These are phyloP conservation scores for Pelargonium exstipulatum DNA, from an alignment of 441 rosid genomes.

Conservation along the genomic window DNA sequence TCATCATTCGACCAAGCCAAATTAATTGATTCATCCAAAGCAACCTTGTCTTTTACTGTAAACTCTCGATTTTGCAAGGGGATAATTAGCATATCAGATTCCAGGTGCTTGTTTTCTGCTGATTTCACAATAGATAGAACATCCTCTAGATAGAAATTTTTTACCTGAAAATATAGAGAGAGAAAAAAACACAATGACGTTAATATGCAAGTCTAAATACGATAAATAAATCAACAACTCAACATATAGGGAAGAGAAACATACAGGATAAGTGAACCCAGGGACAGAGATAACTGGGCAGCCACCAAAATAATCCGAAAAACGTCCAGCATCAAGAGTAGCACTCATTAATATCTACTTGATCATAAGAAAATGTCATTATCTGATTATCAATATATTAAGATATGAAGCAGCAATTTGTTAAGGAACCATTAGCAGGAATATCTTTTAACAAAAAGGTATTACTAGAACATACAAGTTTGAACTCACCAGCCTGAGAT, in stretches of 20 bases:
- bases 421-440: conserved; percentile 7
- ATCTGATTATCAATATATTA: conserved; percentile 10
- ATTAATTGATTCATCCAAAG: conserved; percentile 79
- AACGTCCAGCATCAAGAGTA: conserved; percentile 85
- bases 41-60: conserved; percentile 55
- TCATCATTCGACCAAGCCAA: conserved; percentile 83
- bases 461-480: conserved; percentile 12
- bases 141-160: conserved; percentile 70
- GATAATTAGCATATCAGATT: conserved; percentile 32
- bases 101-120: conserved; percentile 50
- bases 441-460: neutral
- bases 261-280: conserved; percentile 92
- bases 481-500: conserved; percentile 85
- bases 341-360: conserved; percentile 95
- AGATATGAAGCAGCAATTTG: neutral
- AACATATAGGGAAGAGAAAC: conserved; percentile 18
- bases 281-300: conserved; percentile 88
- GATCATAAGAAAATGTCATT: conserved; percentile 1
- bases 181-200: conserved; percentile 22
- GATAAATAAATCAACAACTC: conserved; percentile 8
- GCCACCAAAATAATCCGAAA: conserved; percentile 93
- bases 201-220: conserved; percentile 8
- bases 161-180: conserved; percentile 45
- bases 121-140: conserved; percentile 69
- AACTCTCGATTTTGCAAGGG: conserved; percentile 40